Base-by-base conservation (phyloP, 768 basidiomycete species). In the Kwoniella sp. region DNA sequence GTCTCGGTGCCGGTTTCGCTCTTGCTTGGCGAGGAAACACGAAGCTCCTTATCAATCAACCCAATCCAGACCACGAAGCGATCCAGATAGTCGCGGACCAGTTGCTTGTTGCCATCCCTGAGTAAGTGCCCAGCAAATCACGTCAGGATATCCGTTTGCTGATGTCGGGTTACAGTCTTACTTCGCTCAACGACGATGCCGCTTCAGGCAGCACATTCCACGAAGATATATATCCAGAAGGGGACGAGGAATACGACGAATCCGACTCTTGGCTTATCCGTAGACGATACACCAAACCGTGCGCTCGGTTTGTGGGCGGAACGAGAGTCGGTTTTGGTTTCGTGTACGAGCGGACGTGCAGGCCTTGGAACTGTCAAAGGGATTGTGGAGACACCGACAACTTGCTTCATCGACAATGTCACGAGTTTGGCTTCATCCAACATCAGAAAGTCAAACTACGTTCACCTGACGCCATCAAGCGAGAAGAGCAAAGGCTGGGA, bases 261-360 rank as follows among this genome's bases (percentile, higher is more conserved):
- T 55, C 65, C 1, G 65, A 78, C 30, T 48, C 60, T 23, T 59
- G 58, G 45, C 54, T 71, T 12, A 71, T 76, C 37, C 64, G 79
- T 2, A 31, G 76, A 23, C 67, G 78, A 58, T 82, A 82, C 53
- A 78, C 84, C 54, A 96, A 94, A 80, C 84, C 91, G 26, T 90
- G 89, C 69, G 93, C 93, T 22, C 90, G 91, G 72, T 85, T 95
- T 67, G 84, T 85, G 22, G 90, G 90, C 54, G 93, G 93, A 29
- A 88, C 93, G 8, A 85, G 91, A 30, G 93, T 92, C 79, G 94
- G 94, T 4, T 84, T 95, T 28, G 91, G 93, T 2, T 86, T 90
- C 72, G 84, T 85, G 5, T 84, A 93, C 34, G 94, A 98, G 80
- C 85, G 92, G 55, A 84, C 93, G 0, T 97, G 94, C 79, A 86